Evolutionary conservation across 192 early-diverging fungal genomes (phyloP).

Genomic region (Spinellus fusiger): DNA sequence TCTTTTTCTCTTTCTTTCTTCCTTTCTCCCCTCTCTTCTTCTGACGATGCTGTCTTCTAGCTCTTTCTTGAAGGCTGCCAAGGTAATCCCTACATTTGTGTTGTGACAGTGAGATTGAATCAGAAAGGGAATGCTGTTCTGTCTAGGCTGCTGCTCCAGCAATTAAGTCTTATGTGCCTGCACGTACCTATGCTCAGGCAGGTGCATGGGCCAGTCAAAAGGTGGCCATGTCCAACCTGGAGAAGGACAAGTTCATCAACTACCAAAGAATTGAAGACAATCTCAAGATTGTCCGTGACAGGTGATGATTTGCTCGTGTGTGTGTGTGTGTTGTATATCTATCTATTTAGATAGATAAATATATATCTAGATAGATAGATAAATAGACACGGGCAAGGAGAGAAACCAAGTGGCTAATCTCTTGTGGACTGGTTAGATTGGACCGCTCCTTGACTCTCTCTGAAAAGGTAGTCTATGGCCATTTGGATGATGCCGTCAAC

Average conservation of each 20-base stretch:
- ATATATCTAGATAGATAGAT: background rate
- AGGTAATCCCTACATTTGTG: slow-evolving; percentile 16
- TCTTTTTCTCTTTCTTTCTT: slow-evolving; percentile 5
- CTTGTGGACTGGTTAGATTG: slow-evolving; percentile 47
- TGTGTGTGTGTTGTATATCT: too few species aligned
- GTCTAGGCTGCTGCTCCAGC: slow-evolving; percentile 25
- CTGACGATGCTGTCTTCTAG: slow-evolving; percentile 29
- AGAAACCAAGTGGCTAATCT: background rate
- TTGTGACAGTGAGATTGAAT: background rate
- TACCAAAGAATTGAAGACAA: slow-evolving; percentile 95
- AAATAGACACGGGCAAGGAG: background rate
- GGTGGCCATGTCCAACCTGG: slow-evolving; percentile 89
- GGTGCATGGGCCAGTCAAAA: slow-evolving; percentile 50
- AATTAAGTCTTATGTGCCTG: slow-evolving; percentile 19
- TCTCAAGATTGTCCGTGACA: slow-evolving; percentile 87
- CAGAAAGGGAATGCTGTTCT: background rate
- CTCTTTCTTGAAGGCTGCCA: slow-evolving; percentile 29
- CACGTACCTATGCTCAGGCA: slow-evolving; percentile 52
- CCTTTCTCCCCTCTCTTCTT: slow-evolving; percentile 5
- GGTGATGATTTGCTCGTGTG: too few species aligned
- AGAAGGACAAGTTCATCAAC: slow-evolving; percentile 94
- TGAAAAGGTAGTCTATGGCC: slow-evolving; percentile 98
- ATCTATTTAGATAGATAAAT: too few species aligned
- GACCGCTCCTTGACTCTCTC: slow-evolving; percentile 87
- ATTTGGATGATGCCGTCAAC: slow-evolving; percentile 91